phyloP scores from a whole-genome alignment of 169 alveolate genomes.

The Eimeria acervulina region DNA sequence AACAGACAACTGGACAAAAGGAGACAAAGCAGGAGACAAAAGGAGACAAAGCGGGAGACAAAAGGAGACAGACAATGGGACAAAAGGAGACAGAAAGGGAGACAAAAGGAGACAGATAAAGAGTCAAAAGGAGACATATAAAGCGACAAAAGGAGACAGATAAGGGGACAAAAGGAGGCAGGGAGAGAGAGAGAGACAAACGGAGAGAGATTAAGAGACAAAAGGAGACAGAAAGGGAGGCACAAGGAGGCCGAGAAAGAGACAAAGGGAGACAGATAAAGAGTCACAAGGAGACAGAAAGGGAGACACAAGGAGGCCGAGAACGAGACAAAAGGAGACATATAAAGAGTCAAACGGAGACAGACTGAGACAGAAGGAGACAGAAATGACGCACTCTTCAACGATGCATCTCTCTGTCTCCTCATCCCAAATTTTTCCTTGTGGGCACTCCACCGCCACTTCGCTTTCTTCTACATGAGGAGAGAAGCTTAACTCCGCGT shows the following conservation, averaged over 20 bases:
- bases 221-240: background rate
- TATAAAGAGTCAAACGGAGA: background rate
- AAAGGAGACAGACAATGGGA: too few species aligned
- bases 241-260: too few species aligned
- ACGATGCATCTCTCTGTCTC: background rate
- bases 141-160: too few species aligned
- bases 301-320: too few species aligned
- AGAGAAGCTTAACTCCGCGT: background rate
- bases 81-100: too few species aligned
- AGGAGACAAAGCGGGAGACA: background rate
- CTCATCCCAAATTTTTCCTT: conserved; percentile 46
- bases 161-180: too few species aligned
- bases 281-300: too few species aligned
- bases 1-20: too few species aligned
- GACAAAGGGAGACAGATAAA: too few species aligned
- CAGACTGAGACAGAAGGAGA: conserved; percentile 29
- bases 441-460: conserved; percentile 38
- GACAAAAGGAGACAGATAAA: background rate
- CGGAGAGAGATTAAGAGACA: background rate
- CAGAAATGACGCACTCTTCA: background rate
- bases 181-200: background rate
- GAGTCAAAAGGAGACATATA: too few species aligned
- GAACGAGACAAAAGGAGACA: too few species aligned
- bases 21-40: background rate
- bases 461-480: background rate